These are phyloP conservation scores for Pseudoneurospora amorphoporcata DNA, from an alignment of 495 filamentous ascomycete species.

Conservation along the genomic window DNA sequence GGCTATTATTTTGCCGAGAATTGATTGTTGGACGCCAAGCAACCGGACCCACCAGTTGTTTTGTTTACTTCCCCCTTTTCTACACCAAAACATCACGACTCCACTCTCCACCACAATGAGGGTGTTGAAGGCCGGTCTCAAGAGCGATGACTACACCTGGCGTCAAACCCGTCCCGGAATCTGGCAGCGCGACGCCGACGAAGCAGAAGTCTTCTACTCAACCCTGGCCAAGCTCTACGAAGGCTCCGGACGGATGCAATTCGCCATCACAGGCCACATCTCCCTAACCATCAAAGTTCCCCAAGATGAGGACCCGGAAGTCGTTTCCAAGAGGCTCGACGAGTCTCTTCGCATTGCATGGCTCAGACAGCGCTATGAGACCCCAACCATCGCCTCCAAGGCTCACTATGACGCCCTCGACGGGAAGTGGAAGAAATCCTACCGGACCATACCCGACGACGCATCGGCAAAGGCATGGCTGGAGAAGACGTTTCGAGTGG, in stretches of 20 bases:
- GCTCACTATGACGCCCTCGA: conserved; percentile 19
- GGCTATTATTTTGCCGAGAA: not conserved
- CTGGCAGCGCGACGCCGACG: conserved; percentile 37
- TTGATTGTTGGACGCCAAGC: not conserved
- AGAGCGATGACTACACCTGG: conserved; percentile 11
- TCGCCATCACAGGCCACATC: conserved; percentile 27
- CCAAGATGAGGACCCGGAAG: not conserved
- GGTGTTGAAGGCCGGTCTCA: not conserved
- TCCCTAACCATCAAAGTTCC: conserved; percentile 7
- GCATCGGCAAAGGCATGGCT: conserved; percentile 24
- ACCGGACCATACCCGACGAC: conserved; percentile 14
- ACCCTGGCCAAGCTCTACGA: conserved; percentile 25
- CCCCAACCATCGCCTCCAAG: conserved; percentile 33
- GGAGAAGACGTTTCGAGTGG: conserved; percentile 22
- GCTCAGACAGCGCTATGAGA: conserved; percentile 29
- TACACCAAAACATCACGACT: not conserved
- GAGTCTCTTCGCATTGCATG: conserved; percentile 30
- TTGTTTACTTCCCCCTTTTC: not conserved
- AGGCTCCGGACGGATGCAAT: conserved; percentile 29
- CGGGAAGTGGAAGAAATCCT: conserved; percentile 30
- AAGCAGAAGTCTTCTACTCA: conserved; percentile 34
- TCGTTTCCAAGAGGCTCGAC: conserved; percentile 8
- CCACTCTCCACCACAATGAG: not conserved
- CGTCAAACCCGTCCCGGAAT: conserved; percentile 8
- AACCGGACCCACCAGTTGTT: not conserved